Conservation (phyloP, 805 yeast species). For the Wickerhamiella allomyrinae region DNA sequence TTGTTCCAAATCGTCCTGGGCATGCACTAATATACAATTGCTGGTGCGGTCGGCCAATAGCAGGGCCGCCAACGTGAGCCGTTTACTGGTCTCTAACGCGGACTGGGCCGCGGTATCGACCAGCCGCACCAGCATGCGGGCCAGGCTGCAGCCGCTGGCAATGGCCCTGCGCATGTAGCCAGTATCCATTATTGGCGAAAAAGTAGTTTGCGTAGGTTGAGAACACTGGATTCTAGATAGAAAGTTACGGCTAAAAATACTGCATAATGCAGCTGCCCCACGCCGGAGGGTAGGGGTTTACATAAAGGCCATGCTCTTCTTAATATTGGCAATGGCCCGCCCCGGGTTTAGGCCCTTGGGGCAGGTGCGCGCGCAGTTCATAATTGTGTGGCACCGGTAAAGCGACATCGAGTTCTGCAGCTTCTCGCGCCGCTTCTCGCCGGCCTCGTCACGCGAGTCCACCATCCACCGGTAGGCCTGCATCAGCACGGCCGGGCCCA, state of each 20-base stretch:
- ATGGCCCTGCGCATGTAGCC: background rate
- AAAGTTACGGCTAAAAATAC: too few relatives aligned
- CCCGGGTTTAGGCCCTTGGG: slow-evolving; percentile 99
- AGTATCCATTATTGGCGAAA: too few relatives aligned
- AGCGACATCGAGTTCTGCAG: slow-evolving; percentile 93
- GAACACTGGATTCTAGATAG: too few relatives aligned
- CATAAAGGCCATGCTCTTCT: slow-evolving; percentile 71
- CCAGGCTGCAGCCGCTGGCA: background rate
- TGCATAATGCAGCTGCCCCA: background rate
- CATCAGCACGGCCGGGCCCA: slow-evolving; percentile 98
- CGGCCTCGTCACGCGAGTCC: slow-evolving; percentile 91
- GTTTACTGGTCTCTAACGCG: background rate
- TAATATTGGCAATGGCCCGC: slow-evolving; percentile 90
- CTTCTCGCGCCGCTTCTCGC: slow-evolving; percentile 66
- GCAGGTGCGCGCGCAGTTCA: slow-evolving; percentile 97
- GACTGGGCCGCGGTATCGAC: background rate
- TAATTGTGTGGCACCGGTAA: slow-evolving; percentile 97
- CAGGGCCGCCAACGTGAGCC: background rate
- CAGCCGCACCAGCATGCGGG: background rate
- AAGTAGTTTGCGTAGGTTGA: too few relatives aligned
- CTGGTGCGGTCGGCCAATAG: background rate
- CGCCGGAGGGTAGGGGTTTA: background rate
- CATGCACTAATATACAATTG: background rate
- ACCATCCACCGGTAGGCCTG: slow-evolving; percentile 99
- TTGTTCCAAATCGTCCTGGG: background rate